Evolutionary conservation across 2,329 filamentous ascomycete species (phyloP).

Genomic region (Fusarium sp.): DNA sequence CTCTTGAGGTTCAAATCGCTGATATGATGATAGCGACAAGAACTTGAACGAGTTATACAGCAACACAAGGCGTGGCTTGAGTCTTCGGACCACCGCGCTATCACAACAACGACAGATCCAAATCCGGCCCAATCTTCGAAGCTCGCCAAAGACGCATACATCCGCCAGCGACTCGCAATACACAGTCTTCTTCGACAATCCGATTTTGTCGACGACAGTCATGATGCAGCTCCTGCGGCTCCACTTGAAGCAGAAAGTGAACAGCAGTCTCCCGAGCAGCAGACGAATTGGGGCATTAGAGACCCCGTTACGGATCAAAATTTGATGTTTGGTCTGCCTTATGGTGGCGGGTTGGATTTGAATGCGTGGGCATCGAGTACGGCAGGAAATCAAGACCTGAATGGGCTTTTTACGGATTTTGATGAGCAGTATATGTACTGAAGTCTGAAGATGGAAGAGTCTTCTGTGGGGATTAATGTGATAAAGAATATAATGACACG

Average conservation of each 20-base stretch:
- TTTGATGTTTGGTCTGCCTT: slow-evolving; percentile 38
- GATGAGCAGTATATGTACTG: slow-evolving; percentile 45
- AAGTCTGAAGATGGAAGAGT: slow-evolving; percentile 6
- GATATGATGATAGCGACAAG: slow-evolving; percentile 27
- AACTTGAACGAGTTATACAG: slow-evolving; percentile 43
- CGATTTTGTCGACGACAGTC: slow-evolving; percentile 53
- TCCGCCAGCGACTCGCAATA: slow-evolving; percentile 49
- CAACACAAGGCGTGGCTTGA: slow-evolving; percentile 42
- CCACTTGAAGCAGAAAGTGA: slow-evolving; percentile 37
- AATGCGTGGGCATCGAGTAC: slow-evolving; percentile 37
- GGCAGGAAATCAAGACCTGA: slow-evolving; percentile 22
- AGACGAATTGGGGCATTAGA: slow-evolving; percentile 16
- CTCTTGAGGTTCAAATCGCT: not conserved
- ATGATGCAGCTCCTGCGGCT: slow-evolving; percentile 44
- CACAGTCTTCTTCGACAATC: slow-evolving; percentile 54
- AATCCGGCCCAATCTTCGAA: slow-evolving; percentile 17
- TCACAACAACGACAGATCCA: slow-evolving; percentile 25
- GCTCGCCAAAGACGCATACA: slow-evolving; percentile 39
- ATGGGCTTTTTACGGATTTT: slow-evolving; percentile 27
- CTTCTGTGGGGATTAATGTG: too few species aligned
- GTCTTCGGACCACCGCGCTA: slow-evolving; percentile 29
- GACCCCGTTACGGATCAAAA: slow-evolving; percentile 32
- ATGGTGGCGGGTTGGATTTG: slow-evolving; percentile 33
- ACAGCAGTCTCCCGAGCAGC: slow-evolving; percentile 20
- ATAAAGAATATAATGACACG: not conserved